phyloP scores from a whole-genome alignment of 2,329 filamentous ascomycete genomes.

The Aureobasidium uvarum region DNA sequence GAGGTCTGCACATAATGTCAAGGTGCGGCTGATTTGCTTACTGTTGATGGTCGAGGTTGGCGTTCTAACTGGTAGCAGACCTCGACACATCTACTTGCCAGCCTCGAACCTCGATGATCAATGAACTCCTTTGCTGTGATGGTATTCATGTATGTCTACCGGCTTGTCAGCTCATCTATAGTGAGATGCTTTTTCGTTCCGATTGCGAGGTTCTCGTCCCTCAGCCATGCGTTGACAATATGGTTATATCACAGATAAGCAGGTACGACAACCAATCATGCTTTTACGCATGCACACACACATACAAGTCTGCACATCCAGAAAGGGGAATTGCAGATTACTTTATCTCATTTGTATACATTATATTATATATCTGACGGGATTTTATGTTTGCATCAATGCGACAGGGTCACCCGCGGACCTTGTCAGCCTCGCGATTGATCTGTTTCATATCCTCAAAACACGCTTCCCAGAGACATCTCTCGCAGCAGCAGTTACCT shows the following conservation, averaged over 20 bases:
- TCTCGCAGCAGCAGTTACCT: constrained; percentile 80
- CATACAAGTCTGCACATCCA: neutral
- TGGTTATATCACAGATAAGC: neutral
- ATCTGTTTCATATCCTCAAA: constrained; percentile 23
- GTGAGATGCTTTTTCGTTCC: neutral
- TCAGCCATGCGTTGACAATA: neutral
- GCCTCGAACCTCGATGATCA: neutral
- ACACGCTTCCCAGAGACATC: constrained; percentile 69
- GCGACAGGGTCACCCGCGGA: neutral
- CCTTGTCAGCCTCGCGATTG: constrained; percentile 22
- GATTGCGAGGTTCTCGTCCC: neutral
- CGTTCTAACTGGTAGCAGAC: neutral
- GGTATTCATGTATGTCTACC: too few relatives aligned
- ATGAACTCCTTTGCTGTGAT: too few relatives aligned
- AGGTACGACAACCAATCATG: neutral
- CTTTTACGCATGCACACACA: neutral
- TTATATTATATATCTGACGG: neutral
- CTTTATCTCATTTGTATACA: neutral
- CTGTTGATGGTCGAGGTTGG: neutral
- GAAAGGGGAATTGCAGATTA: neutral
- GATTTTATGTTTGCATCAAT: neutral
- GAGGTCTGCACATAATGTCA: too few relatives aligned
- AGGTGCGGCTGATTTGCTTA: too few relatives aligned
- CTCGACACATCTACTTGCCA: neutral
- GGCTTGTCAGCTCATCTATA: neutral